Evolutionary conservation across 169 alveolate species (phyloP).

Genomic region (Fabrea salina): DNA sequence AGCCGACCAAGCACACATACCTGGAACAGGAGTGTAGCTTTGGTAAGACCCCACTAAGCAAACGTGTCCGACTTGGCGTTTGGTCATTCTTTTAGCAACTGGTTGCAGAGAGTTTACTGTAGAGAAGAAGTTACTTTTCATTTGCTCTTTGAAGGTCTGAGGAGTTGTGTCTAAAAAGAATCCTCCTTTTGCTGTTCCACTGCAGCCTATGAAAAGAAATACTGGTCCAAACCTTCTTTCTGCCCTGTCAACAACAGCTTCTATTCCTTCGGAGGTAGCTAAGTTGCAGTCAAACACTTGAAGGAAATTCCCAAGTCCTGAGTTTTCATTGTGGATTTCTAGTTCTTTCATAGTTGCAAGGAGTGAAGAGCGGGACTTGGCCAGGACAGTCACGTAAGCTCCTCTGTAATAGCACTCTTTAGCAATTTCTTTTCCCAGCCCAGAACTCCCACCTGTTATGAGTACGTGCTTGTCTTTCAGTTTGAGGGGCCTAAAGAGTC

Average conservation of each 20-base stretch:
- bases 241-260: not conserved
- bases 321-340: not conserved
- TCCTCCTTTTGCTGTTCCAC: not conserved
- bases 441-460: slow-evolving; percentile 23
- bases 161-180: not conserved
- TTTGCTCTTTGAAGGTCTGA: not conserved
- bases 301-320: slow-evolving; percentile 10
- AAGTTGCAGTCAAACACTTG: slow-evolving; percentile 6
- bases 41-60: not conserved
- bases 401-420: slow-evolving; percentile 7
- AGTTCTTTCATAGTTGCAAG: not conserved
- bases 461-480: not conserved
- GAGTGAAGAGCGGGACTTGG: not conserved
- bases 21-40: not conserved
- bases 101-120: not conserved
- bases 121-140: not conserved
- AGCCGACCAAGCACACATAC: slow-evolving; percentile 6
- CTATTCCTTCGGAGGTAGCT: not conserved
- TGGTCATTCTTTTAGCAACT: slow-evolving; percentile 16
- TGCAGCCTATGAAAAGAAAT: not conserved
- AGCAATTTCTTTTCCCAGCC: slow-evolving; percentile 20
- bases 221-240: slow-evolving; percentile 17
- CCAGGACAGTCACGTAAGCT: slow-evolving; percentile 3
- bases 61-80: not conserved
- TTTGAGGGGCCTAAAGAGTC: not conserved